A percentile compares a stretch with the other conserved stretches of the same genome.
Evolutionary conservation across 1,284 basidiomycete genomes (phyloP).

Genomic region (Trichosporon coremiiforme): DNA sequence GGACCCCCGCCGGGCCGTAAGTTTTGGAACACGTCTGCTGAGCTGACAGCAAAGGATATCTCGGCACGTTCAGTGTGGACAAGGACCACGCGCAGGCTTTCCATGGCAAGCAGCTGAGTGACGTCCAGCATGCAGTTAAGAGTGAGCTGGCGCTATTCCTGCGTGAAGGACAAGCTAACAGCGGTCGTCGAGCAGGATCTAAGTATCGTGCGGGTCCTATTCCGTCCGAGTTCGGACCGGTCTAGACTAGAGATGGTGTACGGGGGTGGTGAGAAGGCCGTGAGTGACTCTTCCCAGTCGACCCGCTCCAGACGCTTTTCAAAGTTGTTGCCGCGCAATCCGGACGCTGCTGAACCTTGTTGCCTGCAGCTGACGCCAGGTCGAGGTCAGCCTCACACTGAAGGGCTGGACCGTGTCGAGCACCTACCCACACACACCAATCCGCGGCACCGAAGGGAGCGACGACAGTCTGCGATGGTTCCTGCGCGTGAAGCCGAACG

Average conservation of each 20-base stretch:
- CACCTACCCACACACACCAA: constrained; percentile 46
- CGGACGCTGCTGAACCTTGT: too few species aligned
- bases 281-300: too few species aligned
- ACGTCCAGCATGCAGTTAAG: constrained; percentile 47
- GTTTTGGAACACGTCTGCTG: too few species aligned
- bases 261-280: constrained; percentile 45
- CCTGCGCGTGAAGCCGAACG: constrained; percentile 43
- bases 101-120: constrained; percentile 45
- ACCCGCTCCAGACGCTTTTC: too few species aligned
- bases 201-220: constrained; percentile 44
- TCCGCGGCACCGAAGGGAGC: constrained; percentile 38
- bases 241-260: constrained; percentile 47
- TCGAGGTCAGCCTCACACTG: constrained; percentile 48
- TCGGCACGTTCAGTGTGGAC: constrained; percentile 46
- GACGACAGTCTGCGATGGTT: constrained; percentile 48
- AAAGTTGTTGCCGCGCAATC: too few species aligned
- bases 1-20: constrained; percentile 44
- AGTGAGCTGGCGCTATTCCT: constrained; percentile 36
- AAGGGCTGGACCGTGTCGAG: constrained; percentile 50
- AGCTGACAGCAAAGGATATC: constrained; percentile 38
- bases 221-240: constrained; percentile 47
- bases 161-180: not conserved
- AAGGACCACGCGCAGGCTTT: constrained; percentile 39
- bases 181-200: constrained; percentile 41
- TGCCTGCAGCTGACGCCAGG: constrained; percentile 35